Percentiles rank a stretch among this genome's conserved stretches.
Conservation (phyloP, 495 filamentous ascomycete species). For the Neurospora cerealis region DNA sequence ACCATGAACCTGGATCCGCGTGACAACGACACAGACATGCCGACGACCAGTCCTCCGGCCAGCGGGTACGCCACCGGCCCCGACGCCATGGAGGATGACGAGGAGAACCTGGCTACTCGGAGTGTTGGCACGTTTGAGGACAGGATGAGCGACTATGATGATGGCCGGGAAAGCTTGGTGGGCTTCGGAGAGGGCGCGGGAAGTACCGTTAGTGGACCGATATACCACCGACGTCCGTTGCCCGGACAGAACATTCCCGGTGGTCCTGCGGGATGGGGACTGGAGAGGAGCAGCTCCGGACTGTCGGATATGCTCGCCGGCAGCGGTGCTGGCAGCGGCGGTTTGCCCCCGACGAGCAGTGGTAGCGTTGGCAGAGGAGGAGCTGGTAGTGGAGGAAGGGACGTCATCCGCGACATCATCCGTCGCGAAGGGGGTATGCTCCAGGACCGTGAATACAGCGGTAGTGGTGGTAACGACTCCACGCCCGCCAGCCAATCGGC, state of each 20-base stretch:
- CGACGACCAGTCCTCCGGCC: conserved; percentile 20
- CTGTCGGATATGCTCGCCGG: conserved; percentile 24
- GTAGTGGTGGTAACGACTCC: conserved; percentile 17
- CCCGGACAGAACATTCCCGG: conserved; percentile 2
- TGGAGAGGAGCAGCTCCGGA: conserved; percentile 35
- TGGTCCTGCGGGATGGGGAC: conserved; percentile 11
- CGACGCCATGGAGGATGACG: conserved; percentile 29
- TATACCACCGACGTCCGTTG: conserved; percentile 41
- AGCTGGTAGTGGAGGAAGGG: neutral
- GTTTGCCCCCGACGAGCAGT: neutral
- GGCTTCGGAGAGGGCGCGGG: conserved; percentile 83
- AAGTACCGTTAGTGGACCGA: conserved; percentile 67
- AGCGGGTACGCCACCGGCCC: conserved; percentile 23
- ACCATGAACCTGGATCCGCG: conserved; percentile 39
- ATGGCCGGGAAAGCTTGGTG: conserved; percentile 58
- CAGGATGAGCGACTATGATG: conserved; percentile 59
- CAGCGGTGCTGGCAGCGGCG: neutral
- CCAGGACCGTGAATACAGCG: conserved; percentile 4
- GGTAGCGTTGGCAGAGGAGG: neutral
- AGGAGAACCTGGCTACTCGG: conserved; percentile 23
- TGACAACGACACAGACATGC: conserved; percentile 23
- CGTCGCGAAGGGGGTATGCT: neutral
- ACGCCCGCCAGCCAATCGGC: conserved; percentile 30
- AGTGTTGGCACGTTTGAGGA: conserved; percentile 56
- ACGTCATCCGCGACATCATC: neutral